Conservation (phyloP, 2,329 filamentous ascomycete genomes). For the Oidium heveae region DNA sequence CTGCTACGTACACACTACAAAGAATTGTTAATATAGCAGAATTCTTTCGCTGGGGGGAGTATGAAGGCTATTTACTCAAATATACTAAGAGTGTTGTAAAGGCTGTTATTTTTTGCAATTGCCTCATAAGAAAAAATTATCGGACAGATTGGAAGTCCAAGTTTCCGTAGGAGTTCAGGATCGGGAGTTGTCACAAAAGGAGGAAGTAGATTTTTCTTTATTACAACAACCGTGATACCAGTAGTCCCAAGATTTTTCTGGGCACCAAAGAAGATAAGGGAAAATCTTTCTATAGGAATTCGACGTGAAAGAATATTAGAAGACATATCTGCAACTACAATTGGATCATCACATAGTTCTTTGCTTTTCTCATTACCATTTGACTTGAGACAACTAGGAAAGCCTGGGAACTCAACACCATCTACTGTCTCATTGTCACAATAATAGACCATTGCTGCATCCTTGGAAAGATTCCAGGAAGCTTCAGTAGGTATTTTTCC, state of each 20-base stretch:
- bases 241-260: conserved; percentile 84
- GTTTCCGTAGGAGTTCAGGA: conserved; percentile 40
- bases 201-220: conserved; percentile 58
- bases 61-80: conserved; percentile 36
- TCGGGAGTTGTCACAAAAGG: conserved; percentile 39
- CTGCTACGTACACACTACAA: conserved; percentile 56
- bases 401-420: conserved; percentile 64
- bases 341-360: conserved; percentile 26
- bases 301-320: conserved; percentile 75
- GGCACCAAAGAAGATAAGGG: conserved; percentile 70
- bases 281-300: conserved; percentile 56
- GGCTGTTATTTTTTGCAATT: conserved; percentile 74
- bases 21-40: not conserved
- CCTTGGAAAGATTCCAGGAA: conserved; percentile 47
- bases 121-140: conserved; percentile 62
- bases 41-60: too few relatives aligned
- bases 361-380: conserved; percentile 21
- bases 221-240: conserved; percentile 64
- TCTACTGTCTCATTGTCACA: conserved; percentile 85
- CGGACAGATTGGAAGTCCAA: conserved; percentile 55
- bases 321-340: conserved; percentile 80
- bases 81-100: conserved; percentile 91
- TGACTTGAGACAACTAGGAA: conserved; percentile 38
- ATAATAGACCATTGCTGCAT: conserved; percentile 56
- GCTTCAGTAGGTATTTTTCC: conserved; percentile 56